Conservation (phyloP, 345 rosid species). For the Leavenworthia alabamica region DNA sequence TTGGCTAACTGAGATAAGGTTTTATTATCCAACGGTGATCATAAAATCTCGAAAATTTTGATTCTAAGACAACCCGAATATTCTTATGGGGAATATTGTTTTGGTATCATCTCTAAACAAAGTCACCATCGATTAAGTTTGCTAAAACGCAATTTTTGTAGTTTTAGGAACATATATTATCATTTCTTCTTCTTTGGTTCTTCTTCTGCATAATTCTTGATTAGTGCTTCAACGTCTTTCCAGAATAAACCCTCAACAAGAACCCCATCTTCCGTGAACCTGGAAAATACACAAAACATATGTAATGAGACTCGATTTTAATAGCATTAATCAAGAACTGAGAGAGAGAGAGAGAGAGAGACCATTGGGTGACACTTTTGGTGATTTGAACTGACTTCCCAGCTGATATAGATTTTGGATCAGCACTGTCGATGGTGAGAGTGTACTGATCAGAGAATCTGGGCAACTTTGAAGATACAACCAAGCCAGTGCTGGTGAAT, state of each 20-base stretch:
- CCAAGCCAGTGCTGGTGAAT: conserved; percentile 83
- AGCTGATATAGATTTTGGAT: conserved; percentile 84
- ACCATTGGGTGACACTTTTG: conserved; percentile 87
- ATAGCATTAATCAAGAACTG: no score
- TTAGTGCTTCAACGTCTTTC: conserved; percentile 76
- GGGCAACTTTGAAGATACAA: conserved; percentile 80
- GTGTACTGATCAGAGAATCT: conserved; percentile 90
- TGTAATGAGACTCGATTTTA: neutral
- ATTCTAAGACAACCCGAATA: neutral
- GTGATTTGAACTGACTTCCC: conserved; percentile 73
- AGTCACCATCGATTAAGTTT: conserved; percentile 1
- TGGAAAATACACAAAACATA: conserved; percentile 30
- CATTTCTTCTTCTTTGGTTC: conserved; percentile 86
- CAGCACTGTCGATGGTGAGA: conserved; percentile 75
- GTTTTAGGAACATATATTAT: conserved; percentile 23
- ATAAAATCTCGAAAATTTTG: neutral
- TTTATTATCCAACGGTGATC: neutral
- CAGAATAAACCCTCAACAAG: conserved; percentile 85
- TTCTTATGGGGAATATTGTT: neutral
- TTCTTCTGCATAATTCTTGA: conserved; percentile 57
- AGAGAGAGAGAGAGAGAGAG: conserved; percentile 25
- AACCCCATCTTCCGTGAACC: conserved; percentile 90
- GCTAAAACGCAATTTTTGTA: conserved; percentile 10
- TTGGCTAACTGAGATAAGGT: neutral
- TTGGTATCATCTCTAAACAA: neutral